Evolutionary conservation across 371 early-diverging fungal genomes (phyloP).

Genomic region (Mucor saturninus): DNA sequence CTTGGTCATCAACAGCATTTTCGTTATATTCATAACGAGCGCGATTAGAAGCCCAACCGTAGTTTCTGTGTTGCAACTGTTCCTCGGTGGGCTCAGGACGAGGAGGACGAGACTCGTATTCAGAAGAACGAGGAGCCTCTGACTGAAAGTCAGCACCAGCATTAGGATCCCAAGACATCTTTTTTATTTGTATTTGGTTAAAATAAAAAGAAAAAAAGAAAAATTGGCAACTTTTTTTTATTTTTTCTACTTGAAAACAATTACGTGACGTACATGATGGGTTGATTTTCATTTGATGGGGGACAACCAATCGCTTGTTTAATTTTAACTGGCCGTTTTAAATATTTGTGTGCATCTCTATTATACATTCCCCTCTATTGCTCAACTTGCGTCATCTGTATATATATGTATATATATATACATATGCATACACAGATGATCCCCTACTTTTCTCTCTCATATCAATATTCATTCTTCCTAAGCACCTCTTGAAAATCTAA

Average conservation of each 20-base stretch:
- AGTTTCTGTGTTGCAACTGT: conserved; percentile 33
- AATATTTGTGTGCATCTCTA: not conserved
- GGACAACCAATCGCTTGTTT: no score
- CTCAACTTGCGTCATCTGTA: no score
- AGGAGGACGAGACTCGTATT: conserved; percentile 15
- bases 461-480: no score
- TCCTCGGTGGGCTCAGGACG: conserved; percentile 31
- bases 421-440: no score
- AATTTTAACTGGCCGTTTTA: no score
- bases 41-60: conserved; percentile 59
- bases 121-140: not conserved
- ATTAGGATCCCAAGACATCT: conserved; percentile 27
- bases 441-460: no score
- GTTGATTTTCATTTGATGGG: no score
- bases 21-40: conserved; percentile 61
- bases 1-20: conserved; percentile 41
- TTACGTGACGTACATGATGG: no score
- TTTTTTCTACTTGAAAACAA: no score
- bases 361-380: not conserved
- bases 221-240: not conserved
- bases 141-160: conserved; percentile 8
- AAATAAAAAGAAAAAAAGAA: conserved; percentile 5
- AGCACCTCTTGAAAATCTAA: no score
- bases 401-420: no score
- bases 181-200: not conserved